Evolutionary conservation across 805 yeast genomes (phyloP).

Genomic region (Naumovozyma castellii): DNA sequence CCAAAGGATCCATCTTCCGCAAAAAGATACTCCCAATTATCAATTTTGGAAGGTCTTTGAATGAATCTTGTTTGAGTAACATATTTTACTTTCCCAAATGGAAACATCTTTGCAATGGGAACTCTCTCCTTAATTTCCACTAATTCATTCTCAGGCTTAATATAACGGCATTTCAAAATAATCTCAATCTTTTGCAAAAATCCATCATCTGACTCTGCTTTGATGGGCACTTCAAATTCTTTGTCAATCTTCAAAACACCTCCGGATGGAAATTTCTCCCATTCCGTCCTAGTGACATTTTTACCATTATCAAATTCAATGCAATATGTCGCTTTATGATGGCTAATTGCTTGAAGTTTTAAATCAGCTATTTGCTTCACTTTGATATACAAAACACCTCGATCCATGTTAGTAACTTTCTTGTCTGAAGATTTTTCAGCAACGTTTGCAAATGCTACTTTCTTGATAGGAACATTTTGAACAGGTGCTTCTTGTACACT

Average conservation of each 20-base stretch:
- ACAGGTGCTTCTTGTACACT: neutral
- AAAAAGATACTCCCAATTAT: conserved; percentile 52
- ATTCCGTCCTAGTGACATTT: conserved; percentile 63
- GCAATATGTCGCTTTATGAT: conserved; percentile 41
- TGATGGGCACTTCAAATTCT: conserved; percentile 59
- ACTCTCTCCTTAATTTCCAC: conserved; percentile 54
- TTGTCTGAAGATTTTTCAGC: neutral
- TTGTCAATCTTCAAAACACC: conserved; percentile 40
- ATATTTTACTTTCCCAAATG: conserved; percentile 29
- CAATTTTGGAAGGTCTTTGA: conserved; percentile 39
- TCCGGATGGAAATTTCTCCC: conserved; percentile 26
- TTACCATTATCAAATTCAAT: conserved; percentile 66
- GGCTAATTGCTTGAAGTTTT: conserved; percentile 37
- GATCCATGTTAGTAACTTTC: conserved; percentile 6
- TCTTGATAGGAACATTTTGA: neutral
- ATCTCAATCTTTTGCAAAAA: conserved; percentile 46
- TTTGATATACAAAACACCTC: conserved; percentile 46
- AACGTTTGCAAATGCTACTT: neutral
- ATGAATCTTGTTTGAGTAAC: conserved; percentile 37
- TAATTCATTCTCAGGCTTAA: conserved; percentile 36
- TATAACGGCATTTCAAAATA: conserved; percentile 61
- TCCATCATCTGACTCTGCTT: conserved; percentile 19
- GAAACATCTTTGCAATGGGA: conserved; percentile 1
- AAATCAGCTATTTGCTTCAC: conserved; percentile 39
- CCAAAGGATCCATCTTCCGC: conserved; percentile 90